Base-by-base conservation (phyloP, 306 rosid genomes). In the Nissolia schottii region DNA sequence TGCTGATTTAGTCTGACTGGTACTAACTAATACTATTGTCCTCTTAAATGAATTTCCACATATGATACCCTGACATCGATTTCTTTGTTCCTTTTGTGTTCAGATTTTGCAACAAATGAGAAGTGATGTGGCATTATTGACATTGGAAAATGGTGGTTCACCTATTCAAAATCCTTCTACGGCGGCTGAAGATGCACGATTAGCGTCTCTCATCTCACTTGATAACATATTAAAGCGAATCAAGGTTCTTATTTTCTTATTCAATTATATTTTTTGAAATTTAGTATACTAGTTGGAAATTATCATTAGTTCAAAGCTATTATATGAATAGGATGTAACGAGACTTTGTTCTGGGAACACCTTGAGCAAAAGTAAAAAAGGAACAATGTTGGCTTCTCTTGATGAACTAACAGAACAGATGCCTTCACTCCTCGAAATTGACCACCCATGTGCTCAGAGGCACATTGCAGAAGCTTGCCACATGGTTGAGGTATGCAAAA, bases 61-160 rank as follows among this genome's bases (percentile, higher is more conserved):
- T 13, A 62, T 56, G 35, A 7, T 61, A 64, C 6, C 27, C 38
- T 62, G 53, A 51, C 57, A 20, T 61, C 37, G 75, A 75, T 74
- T 65, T 18, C 77, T 51, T 77, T 35, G 8, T 40, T 67, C 24
- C 48, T 74, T 27, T 71, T 59, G 37, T 54, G 32, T 59, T 80
- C 90, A 94, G 97, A 89, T 89, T 80, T 75, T 94, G 80, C 98
- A 91, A 81, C 98, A 94, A 84, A 89, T 94, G 90, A 89, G 85
- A 85, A 74, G 86, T 81, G 98, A 94, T 81, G 75, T 71, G 54
- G 92, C 97, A 55, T 85, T 94, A 63, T 74, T 91, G 80, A 83
- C 89, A 63, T 71, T 94, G 84, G 97, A 94, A 77, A 92, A 83
- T 79, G 91, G 96, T 19, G 86, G 91, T 53, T 79, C 85, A 6